Evolutionary conservation across 1,284 basidiomycete species (phyloP).

Genomic region (Ganoderma sinense): DNA sequence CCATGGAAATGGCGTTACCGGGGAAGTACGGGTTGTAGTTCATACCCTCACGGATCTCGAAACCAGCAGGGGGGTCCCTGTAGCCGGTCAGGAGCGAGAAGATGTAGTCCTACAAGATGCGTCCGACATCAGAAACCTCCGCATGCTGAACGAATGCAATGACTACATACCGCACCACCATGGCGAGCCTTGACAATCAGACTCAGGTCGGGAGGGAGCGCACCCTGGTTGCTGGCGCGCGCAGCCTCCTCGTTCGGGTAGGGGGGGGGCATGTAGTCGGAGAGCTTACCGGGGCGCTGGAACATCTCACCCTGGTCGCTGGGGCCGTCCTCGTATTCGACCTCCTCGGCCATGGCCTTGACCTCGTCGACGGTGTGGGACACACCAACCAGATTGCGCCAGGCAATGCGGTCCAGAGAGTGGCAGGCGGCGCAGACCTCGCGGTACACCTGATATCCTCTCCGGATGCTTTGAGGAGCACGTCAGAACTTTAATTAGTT

Average conservation of each 20-base stretch:
- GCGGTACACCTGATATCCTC: constrained; percentile 99
- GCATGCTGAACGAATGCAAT: neutral
- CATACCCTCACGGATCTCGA: constrained; percentile 96
- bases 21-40: constrained; percentile 99
- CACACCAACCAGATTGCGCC: constrained; percentile 99
- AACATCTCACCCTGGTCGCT: constrained; percentile 98
- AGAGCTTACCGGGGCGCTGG: constrained; percentile 95
- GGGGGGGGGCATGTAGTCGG: constrained; percentile 96
- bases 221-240: constrained; percentile 93
- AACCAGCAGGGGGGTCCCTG: constrained; percentile 95
- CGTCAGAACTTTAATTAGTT: constrained; percentile 15
- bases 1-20: constrained; percentile 98
- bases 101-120: constrained; percentile 82
- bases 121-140: constrained; percentile 1
- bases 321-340: constrained; percentile 97
- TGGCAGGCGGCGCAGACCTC: constrained; percentile 99
- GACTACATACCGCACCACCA: constrained; percentile 83
- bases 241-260: constrained; percentile 99
- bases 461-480: constrained; percentile 78
- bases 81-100: constrained; percentile 98
- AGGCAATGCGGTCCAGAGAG: constrained; percentile 98
- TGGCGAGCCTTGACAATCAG: constrained; percentile 99
- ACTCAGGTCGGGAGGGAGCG: constrained; percentile 96
- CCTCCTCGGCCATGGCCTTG: constrained; percentile 93
- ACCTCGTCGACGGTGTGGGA: constrained; percentile 95